These are phyloP conservation scores for Botrytis fabae DNA, from an alignment of 2,329 filamentous ascomycete species.

Conservation along the genomic window DNA sequence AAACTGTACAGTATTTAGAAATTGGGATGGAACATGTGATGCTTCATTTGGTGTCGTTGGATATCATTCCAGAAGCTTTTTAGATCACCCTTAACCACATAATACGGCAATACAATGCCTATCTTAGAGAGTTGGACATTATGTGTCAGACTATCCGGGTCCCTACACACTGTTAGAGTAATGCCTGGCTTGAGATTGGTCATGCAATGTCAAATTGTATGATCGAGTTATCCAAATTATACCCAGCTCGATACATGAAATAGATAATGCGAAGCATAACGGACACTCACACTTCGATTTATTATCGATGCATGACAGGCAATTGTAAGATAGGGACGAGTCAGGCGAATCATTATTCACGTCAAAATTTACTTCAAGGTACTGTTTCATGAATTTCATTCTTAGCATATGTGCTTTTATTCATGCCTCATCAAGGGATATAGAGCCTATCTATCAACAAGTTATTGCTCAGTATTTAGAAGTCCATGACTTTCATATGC, in stretches of 20 bases:
- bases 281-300: neutral
- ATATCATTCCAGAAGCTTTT: neutral
- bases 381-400: neutral
- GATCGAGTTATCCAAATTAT: neutral
- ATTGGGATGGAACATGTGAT: neutral
- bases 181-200: neutral
- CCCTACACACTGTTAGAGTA: neutral
- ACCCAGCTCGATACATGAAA: neutral
- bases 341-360: neutral
- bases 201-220: neutral
- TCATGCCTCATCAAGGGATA: neutral
- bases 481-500: neutral
- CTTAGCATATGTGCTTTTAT: conserved; percentile 1
- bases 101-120: neutral
- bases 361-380: neutral
- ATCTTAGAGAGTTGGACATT: neutral
- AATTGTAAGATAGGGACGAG: no score
- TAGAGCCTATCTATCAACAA: conserved; percentile 6
- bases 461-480: neutral
- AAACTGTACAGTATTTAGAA: neutral
- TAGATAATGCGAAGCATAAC: neutral
- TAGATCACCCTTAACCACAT: no score
- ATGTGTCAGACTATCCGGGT: neutral
- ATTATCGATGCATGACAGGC: neutral
- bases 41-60: neutral